Evolutionary conservation across 768 basidiomycete species (phyloP).

Genomic region (Solioccasus polychromus): DNA sequence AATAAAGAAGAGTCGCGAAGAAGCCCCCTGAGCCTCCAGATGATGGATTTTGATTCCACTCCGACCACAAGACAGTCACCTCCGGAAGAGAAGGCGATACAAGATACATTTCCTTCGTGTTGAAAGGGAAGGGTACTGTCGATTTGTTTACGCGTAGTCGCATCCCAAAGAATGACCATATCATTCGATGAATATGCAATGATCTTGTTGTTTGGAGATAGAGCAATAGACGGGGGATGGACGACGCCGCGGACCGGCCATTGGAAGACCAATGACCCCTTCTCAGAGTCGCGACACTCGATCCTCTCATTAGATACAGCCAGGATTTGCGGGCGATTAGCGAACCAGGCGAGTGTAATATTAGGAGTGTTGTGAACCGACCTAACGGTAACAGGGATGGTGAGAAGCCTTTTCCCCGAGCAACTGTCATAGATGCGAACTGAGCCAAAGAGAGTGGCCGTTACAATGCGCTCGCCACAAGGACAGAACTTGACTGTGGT

Average conservation of each 20-base stretch:
- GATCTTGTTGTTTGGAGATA: conserved; percentile 13
- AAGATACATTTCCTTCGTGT: conserved; percentile 9
- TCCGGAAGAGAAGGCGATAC: conserved; percentile 10
- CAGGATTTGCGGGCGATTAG: conserved; percentile 11
- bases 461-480: conserved; percentile 15
- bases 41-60: conserved; percentile 5
- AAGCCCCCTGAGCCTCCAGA: conserved; percentile 13
- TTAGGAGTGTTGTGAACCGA: background rate
- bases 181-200: conserved; percentile 17
- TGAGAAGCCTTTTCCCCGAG: conserved; percentile 11
- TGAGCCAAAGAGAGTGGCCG: conserved; percentile 19
- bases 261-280: conserved; percentile 13
- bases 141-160: conserved; percentile 6
- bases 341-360: conserved; percentile 9
- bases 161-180: conserved; percentile 9
- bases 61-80: conserved; percentile 5
- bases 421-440: conserved; percentile 10
- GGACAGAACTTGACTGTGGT: conserved; percentile 19
- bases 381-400: conserved; percentile 14
- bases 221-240: conserved; percentile 8
- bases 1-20: background rate
- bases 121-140: conserved; percentile 6
- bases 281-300: conserved; percentile 13
- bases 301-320: conserved; percentile 16
- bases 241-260: conserved; percentile 11